phyloP scores from a whole-genome alignment of 148 eudicot genomes.

The Chenopodium album region DNA sequence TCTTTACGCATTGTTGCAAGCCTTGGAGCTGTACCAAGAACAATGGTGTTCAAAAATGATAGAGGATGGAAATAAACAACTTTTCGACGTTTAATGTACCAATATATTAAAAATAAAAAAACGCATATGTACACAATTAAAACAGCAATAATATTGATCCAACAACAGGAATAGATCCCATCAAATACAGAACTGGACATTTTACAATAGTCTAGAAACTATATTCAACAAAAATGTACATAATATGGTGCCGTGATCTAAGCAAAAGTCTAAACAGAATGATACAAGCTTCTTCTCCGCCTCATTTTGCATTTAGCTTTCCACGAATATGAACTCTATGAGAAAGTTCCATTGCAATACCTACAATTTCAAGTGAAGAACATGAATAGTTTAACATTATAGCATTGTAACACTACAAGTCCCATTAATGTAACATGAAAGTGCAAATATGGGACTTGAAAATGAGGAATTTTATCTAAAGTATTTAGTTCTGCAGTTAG shows the following conservation, averaged over 20 bases:
- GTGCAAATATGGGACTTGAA: neutral
- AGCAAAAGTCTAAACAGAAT: neutral
- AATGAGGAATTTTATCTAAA: neutral
- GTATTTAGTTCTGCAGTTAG: too few relatives aligned
- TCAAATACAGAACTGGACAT: too few relatives aligned
- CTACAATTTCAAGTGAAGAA: neutral
- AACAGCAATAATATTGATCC: too few relatives aligned
- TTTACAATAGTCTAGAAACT: too few relatives aligned
- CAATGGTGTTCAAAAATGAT: too few relatives aligned
- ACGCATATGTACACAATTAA: too few relatives aligned
- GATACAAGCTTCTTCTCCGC: neutral
- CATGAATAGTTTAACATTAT: neutral
- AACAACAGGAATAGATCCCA: too few relatives aligned
- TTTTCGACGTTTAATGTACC: too few relatives aligned
- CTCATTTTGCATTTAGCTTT: neutral
- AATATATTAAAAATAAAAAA: too few relatives aligned
- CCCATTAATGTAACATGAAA: neutral
- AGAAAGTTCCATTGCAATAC: slow-evolving; percentile 17
- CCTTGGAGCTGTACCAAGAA: too few relatives aligned
- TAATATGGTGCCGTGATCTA: neutral
- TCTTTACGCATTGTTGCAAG: too few relatives aligned
- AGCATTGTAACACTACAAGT: neutral
- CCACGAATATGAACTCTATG: neutral
- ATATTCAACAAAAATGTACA: neutral
- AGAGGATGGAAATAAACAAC: too few relatives aligned